Conservation (phyloP, 192 early-diverging fungal species). For the Linnemannia elongata region DNA sequence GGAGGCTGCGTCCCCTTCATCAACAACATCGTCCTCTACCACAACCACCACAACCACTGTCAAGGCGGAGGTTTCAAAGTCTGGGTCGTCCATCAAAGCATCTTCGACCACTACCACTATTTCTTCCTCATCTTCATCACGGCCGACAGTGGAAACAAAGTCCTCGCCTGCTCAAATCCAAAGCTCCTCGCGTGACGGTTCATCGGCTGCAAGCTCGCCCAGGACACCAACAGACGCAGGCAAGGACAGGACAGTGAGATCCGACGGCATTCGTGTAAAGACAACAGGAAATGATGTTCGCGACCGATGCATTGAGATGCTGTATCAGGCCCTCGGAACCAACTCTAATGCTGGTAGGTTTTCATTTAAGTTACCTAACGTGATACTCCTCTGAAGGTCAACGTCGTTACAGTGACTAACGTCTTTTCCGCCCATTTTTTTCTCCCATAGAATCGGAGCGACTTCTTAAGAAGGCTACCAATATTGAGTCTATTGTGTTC, state of each 20-base stretch:
- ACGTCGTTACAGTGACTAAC: background rate
- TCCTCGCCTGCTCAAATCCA: conserved; percentile 20
- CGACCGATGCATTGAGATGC: conserved; percentile 84
- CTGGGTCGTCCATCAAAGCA: conserved; percentile 20
- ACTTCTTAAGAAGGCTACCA: conserved; percentile 64
- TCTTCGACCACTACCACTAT: conserved; percentile 5
- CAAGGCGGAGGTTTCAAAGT: conserved; percentile 10
- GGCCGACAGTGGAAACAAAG: conserved; percentile 40
- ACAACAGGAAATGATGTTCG: conserved; percentile 74
- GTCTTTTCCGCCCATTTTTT: background rate
- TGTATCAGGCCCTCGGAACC: conserved; percentile 82
- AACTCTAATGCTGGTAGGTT: conserved; percentile 66
- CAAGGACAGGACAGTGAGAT: conserved; percentile 68
- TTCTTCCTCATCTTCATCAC: conserved; percentile 8
- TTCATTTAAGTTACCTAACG: background rate
- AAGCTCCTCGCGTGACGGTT: conserved; percentile 24
- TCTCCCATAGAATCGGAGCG: conserved; percentile 62
- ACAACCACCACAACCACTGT: conserved; percentile 30
- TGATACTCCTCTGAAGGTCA: background rate
- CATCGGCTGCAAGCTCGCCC: conserved; percentile 44
- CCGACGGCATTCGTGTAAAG: conserved; percentile 67
- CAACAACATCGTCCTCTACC: conserved; percentile 56
- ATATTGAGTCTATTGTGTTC: conserved; percentile 75
- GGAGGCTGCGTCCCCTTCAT: conserved; percentile 23
- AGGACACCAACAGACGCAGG: conserved; percentile 59